These are phyloP conservation scores for Chrysoporthe puriensis DNA, from an alignment of 2,329 filamentous ascomycete genomes.

Conservation along the genomic window DNA sequence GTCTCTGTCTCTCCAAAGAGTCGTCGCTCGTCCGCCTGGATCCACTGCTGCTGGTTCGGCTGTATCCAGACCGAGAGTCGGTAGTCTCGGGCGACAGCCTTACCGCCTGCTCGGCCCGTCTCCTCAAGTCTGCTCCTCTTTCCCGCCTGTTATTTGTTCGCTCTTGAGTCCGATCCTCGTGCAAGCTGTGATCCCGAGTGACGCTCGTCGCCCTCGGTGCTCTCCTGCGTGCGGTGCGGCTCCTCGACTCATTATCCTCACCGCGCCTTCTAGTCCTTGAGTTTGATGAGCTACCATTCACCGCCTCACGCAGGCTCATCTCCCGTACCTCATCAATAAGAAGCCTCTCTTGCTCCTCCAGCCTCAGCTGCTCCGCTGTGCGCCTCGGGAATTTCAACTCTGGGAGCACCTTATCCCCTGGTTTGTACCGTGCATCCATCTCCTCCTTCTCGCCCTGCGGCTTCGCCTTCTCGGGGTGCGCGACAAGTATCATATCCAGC, in stretches of 20 bases:
- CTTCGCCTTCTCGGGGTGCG: conserved; percentile 77
- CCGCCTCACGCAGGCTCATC: conserved; percentile 72
- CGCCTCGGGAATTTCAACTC: conserved; percentile 55
- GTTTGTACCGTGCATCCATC: conserved; percentile 75
- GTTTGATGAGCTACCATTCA: conserved; percentile 47
- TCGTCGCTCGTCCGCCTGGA: conserved; percentile 48
- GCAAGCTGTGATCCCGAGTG: conserved; percentile 42
- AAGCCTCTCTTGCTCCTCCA: conserved; percentile 69
- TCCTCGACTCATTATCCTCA: conserved; percentile 32
- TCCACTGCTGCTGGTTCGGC: conserved; percentile 48
- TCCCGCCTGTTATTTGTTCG: conserved; percentile 35
- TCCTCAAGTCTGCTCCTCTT: conserved; percentile 38
- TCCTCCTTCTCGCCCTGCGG: conserved; percentile 74
- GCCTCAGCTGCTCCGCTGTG: conserved; percentile 55
- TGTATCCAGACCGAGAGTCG: conserved; percentile 38
- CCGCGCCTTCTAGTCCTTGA: conserved; percentile 32
- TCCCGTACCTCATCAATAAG: conserved; percentile 73
- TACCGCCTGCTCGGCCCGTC: conserved; percentile 40
- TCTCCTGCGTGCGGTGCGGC: conserved; percentile 29
- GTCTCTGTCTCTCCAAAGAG: conserved; percentile 43
- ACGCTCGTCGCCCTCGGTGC: conserved; percentile 33
- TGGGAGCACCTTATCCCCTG: conserved; percentile 80
- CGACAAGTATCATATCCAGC: conserved; percentile 82
- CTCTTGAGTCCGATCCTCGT: conserved; percentile 36
- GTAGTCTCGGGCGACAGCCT: conserved; percentile 44